These are phyloP conservation scores for Chamaecrista fasciculata DNA, from an alignment of 306 rosid genomes.

Conservation along the genomic window DNA sequence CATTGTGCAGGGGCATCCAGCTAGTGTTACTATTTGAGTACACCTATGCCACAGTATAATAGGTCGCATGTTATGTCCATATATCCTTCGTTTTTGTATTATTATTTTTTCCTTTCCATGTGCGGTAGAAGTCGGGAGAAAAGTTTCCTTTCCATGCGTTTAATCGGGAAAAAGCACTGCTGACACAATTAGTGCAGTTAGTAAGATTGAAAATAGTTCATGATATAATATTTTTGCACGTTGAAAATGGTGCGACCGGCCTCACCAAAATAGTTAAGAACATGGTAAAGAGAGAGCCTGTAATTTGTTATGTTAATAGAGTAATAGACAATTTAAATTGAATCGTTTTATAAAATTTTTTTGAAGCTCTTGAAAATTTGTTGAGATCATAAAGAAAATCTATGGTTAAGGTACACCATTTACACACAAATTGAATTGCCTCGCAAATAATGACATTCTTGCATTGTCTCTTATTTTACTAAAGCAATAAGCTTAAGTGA, in stretches of 20 bases:
- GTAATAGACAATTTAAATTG: no score
- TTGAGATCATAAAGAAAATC: no score
- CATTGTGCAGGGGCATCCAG: conserved; percentile 54
- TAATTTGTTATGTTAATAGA: no score
- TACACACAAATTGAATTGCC: no score
- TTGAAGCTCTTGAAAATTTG: no score
- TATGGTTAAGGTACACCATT: no score
- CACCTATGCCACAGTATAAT: neutral
- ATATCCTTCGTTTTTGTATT: neutral
- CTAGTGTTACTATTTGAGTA: conserved; percentile 28
- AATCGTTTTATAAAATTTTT: no score
- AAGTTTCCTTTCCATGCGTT: neutral
- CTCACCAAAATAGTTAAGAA: no score
- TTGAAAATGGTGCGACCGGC: neutral
- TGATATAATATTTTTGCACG: neutral
- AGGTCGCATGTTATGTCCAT: conserved; percentile 3
- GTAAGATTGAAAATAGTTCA: neutral
- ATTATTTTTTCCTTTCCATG: neutral
- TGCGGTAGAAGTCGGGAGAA: neutral
- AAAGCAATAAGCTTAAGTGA: no score
- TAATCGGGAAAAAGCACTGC: neutral
- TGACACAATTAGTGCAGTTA: neutral
- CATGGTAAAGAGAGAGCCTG: no score
- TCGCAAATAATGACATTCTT: no score
- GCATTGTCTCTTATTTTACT: no score